Evolutionary conservation across 2,329 filamentous ascomycete genomes (phyloP).

Genomic region (Pezicula radicicola): DNA sequence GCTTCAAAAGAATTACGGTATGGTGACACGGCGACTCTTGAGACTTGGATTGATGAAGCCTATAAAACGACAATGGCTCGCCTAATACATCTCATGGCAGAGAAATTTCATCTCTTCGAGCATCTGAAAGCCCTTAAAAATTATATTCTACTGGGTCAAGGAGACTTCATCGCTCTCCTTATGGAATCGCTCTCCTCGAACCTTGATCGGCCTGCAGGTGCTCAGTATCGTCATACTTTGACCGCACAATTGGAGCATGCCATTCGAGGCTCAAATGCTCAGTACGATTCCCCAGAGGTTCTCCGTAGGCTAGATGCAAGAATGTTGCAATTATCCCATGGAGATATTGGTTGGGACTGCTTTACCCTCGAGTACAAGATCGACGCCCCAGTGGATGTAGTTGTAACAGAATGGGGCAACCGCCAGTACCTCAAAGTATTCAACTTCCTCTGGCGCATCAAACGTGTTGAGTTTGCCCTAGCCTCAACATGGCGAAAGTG

Average conservation of each 20-base stretch:
- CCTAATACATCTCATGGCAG: slow-evolving; percentile 87
- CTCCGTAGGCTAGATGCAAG: slow-evolving; percentile 90
- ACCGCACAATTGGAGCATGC: slow-evolving; percentile 98
- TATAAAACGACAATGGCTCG: slow-evolving; percentile 98
- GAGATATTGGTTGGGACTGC: slow-evolving; percentile 98
- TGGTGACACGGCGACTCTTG: slow-evolving; percentile 87
- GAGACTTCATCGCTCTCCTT: slow-evolving; percentile 93
- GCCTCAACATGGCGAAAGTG: slow-evolving; percentile 89
- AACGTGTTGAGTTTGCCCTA: slow-evolving; percentile 93
- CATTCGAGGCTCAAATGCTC: slow-evolving; percentile 93
- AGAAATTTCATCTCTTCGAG: slow-evolving; percentile 92
- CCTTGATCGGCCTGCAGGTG: slow-evolving; percentile 91
- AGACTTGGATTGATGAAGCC: slow-evolving; percentile 91
- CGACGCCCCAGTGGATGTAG: slow-evolving; percentile 91
- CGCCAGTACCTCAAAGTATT: slow-evolving; percentile 98
- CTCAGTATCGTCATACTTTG: slow-evolving; percentile 92
- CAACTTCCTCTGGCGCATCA: slow-evolving; percentile 98
- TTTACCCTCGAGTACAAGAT: slow-evolving; percentile 99
- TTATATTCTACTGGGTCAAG: slow-evolving; percentile 90
- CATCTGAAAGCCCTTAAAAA: slow-evolving; percentile 90
- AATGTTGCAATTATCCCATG: slow-evolving; percentile 94
- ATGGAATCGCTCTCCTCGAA: slow-evolving; percentile 96
- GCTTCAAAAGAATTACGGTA: slow-evolving; percentile 90
- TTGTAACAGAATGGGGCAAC: slow-evolving; percentile 92
- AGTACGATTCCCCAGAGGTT: slow-evolving; percentile 91